A percentile compares a stretch with the other conserved stretches of the same genome.
Evolutionary conservation across 148 eudicot genomes (phyloP).

Genomic region (Pouteria glomerata): DNA sequence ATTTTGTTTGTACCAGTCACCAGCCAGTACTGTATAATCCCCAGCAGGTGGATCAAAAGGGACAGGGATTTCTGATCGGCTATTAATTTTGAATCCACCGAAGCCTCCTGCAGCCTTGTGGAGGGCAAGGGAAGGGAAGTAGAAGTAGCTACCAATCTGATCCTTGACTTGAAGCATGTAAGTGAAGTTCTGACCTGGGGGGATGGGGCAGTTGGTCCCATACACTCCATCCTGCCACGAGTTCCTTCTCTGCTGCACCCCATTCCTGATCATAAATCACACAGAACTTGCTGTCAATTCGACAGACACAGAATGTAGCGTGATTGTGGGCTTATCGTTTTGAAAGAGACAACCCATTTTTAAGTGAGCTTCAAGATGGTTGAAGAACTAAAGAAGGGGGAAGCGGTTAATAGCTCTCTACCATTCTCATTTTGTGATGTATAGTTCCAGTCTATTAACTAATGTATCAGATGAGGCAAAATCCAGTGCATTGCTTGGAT

Average conservation of each 20-base stretch:
- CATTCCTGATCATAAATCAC: slow-evolving; percentile 42
- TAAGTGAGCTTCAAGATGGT: too few species aligned
- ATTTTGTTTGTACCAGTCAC: slow-evolving; percentile 61
- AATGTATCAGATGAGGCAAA: too few species aligned
- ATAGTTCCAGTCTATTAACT: too few species aligned
- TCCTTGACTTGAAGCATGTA: slow-evolving; percentile 65
- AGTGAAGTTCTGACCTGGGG: slow-evolving; percentile 58
- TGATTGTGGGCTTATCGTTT: too few species aligned
- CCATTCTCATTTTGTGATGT: too few species aligned
- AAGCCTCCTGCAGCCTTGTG: slow-evolving; percentile 75
- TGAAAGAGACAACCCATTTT: too few species aligned
- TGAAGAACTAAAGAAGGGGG: too few species aligned
- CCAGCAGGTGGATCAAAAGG: slow-evolving; percentile 63
- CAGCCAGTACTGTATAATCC: slow-evolving; percentile 57
- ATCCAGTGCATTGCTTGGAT: too few species aligned
- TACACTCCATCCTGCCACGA: slow-evolving; percentile 71
- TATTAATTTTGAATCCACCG: slow-evolving; percentile 52
- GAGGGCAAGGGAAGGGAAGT: slow-evolving; percentile 68
- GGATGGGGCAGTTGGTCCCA: slow-evolving; percentile 73
- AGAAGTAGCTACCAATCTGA: slow-evolving; percentile 71
- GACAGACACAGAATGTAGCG: not conserved
- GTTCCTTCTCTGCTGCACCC: slow-evolving; percentile 58
- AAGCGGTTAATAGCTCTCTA: too few species aligned
- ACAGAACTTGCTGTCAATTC: not conserved
- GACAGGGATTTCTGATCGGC: slow-evolving; percentile 57